phyloP scores from a whole-genome alignment of 495 filamentous ascomycete species.

The Lineolata rhizophorae region DNA sequence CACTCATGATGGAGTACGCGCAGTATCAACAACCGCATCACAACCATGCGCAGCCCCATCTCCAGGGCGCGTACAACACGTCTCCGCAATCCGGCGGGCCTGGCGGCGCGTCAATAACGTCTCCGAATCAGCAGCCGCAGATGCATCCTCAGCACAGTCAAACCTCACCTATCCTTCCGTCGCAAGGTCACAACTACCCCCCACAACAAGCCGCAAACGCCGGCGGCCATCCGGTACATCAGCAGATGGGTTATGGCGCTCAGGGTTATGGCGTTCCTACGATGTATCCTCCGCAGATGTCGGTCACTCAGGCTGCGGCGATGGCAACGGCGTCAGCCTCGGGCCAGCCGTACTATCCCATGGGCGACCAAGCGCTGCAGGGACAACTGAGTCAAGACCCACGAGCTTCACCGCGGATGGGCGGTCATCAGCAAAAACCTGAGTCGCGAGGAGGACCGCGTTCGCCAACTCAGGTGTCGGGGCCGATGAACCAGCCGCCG shows the following conservation, averaged over 20 bases:
- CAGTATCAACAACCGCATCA: conserved; percentile 37
- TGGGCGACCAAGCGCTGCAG: conserved; percentile 13
- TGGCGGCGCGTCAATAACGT: conserved; percentile 27
- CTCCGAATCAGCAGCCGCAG: conserved; percentile 31
- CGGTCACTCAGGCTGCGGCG: conserved; percentile 36
- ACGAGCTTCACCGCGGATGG: conserved; percentile 37
- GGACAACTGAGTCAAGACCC: conserved; percentile 18
- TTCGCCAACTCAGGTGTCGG: too few species aligned
- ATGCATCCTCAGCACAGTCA: conserved; percentile 27
- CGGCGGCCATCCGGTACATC: conserved; percentile 29
- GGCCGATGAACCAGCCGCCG: conserved; percentile 8
- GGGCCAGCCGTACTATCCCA: conserved; percentile 33
- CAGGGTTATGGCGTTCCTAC: conserved; percentile 30
- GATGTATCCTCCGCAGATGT: conserved; percentile 17
- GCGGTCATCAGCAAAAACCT: too few species aligned
- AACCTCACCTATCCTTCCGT: conserved; percentile 39
- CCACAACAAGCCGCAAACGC: conserved; percentile 8
- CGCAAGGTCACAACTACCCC: conserved; percentile 22
- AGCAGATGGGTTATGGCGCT: conserved; percentile 28
- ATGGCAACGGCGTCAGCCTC: conserved; percentile 54
- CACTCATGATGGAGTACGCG: conserved; percentile 44
- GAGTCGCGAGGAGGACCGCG: too few species aligned
- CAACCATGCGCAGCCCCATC: conserved; percentile 31
- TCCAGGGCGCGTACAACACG: conserved; percentile 24
- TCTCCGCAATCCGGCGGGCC: conserved; percentile 23